These are phyloP conservation scores for Pilasporangium apinafurcum DNA, from an alignment of 352 stramenopile genomes.

Conservation along the genomic window DNA sequence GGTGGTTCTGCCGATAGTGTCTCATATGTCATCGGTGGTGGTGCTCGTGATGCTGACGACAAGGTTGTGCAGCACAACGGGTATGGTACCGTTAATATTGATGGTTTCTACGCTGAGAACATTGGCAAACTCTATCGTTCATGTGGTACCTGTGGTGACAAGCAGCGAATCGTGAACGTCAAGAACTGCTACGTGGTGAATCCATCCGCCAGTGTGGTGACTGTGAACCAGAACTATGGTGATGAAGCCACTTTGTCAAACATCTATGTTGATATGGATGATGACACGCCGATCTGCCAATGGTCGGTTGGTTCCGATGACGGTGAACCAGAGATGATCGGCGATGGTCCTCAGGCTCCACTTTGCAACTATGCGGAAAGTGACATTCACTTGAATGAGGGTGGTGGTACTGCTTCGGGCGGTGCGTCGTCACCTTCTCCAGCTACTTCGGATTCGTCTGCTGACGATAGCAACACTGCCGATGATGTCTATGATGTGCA, in stretches of 20 bases:
- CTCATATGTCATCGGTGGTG: conserved; percentile 21
- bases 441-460: no score
- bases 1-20: conserved; percentile 27
- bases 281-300: no score
- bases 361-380: no score
- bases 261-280: conserved; percentile 24
- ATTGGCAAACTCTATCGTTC: conserved; percentile 44
- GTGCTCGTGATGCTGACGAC: conserved; percentile 33
- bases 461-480: no score
- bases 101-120: conserved; percentile 33
- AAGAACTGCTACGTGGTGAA: conserved; percentile 35
- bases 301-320: no score
- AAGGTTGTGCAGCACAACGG: conserved; percentile 50
- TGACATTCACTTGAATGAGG: conserved; percentile 1
- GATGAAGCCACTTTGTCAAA: conserved; percentile 32
- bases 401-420: not conserved
- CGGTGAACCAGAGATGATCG: no score
- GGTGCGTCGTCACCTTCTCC: no score
- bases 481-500: no score
- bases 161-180: conserved; percentile 27
- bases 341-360: no score
- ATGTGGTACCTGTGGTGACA: conserved; percentile 29
- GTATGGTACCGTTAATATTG: conserved; percentile 26
- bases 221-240: conserved; percentile 32
- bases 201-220: conserved; percentile 28